phyloP scores from a whole-genome alignment of 192 early-diverging fungal genomes.

The Coemansia sp. region DNA sequence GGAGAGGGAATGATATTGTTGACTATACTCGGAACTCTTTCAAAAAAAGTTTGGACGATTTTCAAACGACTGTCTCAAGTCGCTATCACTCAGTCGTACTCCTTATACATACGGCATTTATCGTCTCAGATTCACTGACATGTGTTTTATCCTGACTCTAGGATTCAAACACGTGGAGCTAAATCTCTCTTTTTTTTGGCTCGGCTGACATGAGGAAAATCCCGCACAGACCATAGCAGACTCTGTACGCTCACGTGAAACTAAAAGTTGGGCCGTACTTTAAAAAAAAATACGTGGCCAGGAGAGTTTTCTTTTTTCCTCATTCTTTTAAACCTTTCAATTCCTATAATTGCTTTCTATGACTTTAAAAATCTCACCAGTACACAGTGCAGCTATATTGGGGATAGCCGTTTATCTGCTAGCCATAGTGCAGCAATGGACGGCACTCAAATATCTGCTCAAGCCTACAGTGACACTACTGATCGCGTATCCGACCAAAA shows the following conservation, averaged over 20 bases:
- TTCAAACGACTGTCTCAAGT: conserved; percentile 6
- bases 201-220: not conserved
- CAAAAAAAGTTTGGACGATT: not conserved
- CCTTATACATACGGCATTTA: conserved; percentile 27
- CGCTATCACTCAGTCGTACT: conserved; percentile 11
- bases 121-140: conserved; percentile 24
- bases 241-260: conserved; percentile 6
- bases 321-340: not conserved
- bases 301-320: not conserved
- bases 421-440: conserved; percentile 20
- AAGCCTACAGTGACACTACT: conserved; percentile 49
- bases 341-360: not conserved
- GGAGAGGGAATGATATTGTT: not conserved
- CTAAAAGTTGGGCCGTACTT: not conserved
- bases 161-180: conserved; percentile 44
- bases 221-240: not conserved
- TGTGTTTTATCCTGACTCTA: conserved; percentile 26
- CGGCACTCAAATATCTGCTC: conserved; percentile 27
- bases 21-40: no score
- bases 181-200: not conserved
- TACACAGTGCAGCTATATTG: conserved; percentile 15
- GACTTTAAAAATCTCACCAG: not conserved
- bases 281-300: not conserved
- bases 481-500: conserved; percentile 27
- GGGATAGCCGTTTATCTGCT: conserved; percentile 26